Conservation (phyloP, 108 stramenopile species). For the Nitzschia sp. region DNA sequence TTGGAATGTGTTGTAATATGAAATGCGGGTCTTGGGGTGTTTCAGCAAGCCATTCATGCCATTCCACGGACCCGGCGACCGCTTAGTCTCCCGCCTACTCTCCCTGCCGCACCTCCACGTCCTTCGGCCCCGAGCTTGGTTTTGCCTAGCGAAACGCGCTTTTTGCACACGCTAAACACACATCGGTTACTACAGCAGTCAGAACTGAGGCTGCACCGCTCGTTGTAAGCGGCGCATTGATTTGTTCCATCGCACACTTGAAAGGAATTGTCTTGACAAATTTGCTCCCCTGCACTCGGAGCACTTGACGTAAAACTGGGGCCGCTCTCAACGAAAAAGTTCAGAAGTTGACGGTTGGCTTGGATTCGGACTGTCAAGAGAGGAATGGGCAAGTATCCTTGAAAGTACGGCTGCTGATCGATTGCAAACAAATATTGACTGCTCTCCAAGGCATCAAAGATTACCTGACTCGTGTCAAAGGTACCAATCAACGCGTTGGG, state of each 20-base stretch:
- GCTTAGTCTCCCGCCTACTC: neutral
- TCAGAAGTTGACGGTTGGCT: neutral
- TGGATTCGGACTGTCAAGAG: neutral
- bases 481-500: slow-evolving; percentile 19
- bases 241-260: neutral
- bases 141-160: neutral
- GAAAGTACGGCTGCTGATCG: slow-evolving; percentile 34
- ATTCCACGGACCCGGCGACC: neutral
- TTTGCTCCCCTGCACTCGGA: slow-evolving; percentile 1
- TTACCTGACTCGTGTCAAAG: slow-evolving; percentile 19
- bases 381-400: slow-evolving; percentile 30
- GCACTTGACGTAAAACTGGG: neutral
- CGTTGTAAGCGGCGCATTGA: neutral
- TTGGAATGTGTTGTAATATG: no score
- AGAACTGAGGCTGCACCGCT: neutral
- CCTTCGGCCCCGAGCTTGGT: neutral
- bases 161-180: neutral
- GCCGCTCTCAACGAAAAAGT: slow-evolving; percentile 16
- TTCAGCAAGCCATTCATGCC: no score
- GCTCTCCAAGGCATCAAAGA: slow-evolving; percentile 19
- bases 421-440: slow-evolving; percentile 25
- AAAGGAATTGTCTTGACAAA: slow-evolving; percentile 5
- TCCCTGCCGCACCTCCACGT: neutral
- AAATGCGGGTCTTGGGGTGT: no score
- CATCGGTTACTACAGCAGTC: neutral